Conservation (phyloP, 2,329 filamentous ascomycete species). For the Microthyrium microscopicum region DNA sequence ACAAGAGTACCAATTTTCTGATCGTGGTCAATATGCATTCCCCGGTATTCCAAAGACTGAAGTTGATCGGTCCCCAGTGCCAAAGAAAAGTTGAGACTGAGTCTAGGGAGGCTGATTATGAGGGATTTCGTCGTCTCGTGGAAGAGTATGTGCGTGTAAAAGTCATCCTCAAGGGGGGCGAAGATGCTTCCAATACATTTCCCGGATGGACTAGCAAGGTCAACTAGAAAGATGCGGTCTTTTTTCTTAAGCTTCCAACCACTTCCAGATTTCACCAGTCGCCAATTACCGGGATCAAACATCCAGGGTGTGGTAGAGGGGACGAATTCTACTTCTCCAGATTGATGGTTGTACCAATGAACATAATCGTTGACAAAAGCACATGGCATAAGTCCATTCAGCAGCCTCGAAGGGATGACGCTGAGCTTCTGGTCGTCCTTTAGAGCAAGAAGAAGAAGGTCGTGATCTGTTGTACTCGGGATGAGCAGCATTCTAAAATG, state of each 20-base stretch:
- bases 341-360: slow-evolving; percentile 41
- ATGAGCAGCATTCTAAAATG: background rate
- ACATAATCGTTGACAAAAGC: slow-evolving; percentile 36
- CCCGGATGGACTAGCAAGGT: slow-evolving; percentile 17
- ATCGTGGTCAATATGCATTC: slow-evolving; percentile 34
- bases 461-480: no score
- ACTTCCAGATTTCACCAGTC: no score
- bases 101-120: background rate
- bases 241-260: slow-evolving; percentile 9
- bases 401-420: no score
- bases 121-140: slow-evolving; percentile 24
- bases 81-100: background rate
- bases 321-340: slow-evolving; percentile 34
- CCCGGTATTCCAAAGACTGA: slow-evolving; percentile 22
- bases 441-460: no score
- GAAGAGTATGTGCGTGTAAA: slow-evolving; percentile 6
- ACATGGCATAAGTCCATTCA: no score
- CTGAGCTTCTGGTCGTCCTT: no score
- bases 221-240: slow-evolving; percentile 24
- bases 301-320: slow-evolving; percentile 24
- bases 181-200: slow-evolving; percentile 23
- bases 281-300: no score
- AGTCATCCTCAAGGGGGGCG: slow-evolving; percentile 27
- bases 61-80: background rate
- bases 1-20: slow-evolving; percentile 46